phyloP scores from a whole-genome alignment of 2,329 filamentous ascomycete species.

The Lasiodiplodia theobromae region DNA sequence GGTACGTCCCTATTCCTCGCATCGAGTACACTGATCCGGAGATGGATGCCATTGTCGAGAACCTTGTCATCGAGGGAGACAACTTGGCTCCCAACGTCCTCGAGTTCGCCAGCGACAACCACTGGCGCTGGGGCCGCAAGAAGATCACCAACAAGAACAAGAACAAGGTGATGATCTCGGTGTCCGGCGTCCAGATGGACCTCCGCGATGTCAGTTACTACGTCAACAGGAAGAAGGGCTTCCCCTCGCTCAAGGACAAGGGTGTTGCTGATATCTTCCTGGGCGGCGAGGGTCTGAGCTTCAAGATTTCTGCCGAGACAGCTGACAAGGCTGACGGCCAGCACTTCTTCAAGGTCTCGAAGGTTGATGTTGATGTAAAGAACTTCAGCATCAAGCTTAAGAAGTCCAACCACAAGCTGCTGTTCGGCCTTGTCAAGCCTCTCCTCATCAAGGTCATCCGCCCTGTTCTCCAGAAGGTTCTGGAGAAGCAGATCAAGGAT shows the following conservation, averaged over 20 bases:
- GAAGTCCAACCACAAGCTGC: conserved; percentile 92
- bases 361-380: conserved; percentile 82
- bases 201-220: conserved; percentile 89
- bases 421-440: conserved; percentile 88
- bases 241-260: conserved; percentile 84
- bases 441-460: conserved; percentile 83
- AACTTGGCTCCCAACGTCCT: conserved; percentile 94
- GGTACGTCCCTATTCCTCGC: conserved; percentile 90
- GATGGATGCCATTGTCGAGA: conserved; percentile 90
- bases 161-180: conserved; percentile 84
- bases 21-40: conserved; percentile 89
- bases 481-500: conserved; percentile 89
- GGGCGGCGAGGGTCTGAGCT: conserved; percentile 85
- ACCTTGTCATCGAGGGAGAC: conserved; percentile 92
- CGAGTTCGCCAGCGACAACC: conserved; percentile 90
- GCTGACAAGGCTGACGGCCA: conserved; percentile 76
- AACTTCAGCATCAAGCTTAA: conserved; percentile 87
- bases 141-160: conserved; percentile 79
- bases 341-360: conserved; percentile 94
- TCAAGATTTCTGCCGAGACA: conserved; percentile 88
- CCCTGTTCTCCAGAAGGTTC: conserved; percentile 82
- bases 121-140: conserved; percentile 94
- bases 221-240: conserved; percentile 92
- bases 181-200: conserved; percentile 92
- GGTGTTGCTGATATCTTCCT: conserved; percentile 90